Conservation (phyloP, 2,329 filamentous ascomycete genomes). For the Leptographium galeiforme region DNA sequence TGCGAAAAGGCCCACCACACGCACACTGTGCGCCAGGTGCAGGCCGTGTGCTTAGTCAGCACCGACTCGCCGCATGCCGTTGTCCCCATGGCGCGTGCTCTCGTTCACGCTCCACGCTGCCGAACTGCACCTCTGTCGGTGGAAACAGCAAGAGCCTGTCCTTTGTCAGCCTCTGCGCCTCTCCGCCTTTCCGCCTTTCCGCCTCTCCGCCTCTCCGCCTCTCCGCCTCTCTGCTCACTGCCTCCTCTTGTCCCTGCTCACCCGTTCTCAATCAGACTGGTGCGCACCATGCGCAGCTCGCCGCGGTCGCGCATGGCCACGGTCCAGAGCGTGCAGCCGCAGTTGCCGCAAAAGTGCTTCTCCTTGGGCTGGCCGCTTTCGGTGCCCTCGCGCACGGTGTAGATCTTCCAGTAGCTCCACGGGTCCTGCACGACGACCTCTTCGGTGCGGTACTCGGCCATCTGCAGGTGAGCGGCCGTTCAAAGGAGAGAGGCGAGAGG, state of each 20-base stretch:
- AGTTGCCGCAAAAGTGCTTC: constrained; percentile 13
- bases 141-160: constrained; percentile 7
- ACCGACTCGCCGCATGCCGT: too few relatives aligned
- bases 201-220: not conserved
- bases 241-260: too few relatives aligned
- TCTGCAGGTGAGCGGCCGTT: constrained; percentile 2
- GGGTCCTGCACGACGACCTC: constrained; percentile 12
- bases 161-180: not conserved
- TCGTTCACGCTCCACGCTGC: not conserved
- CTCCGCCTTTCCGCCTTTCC: not conserved
- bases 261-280: constrained; percentile 10
- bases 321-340: constrained; percentile 12
- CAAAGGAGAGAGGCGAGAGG: too few relatives aligned
- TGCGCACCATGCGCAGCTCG: constrained; percentile 11
- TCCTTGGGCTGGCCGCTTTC: constrained; percentile 12
- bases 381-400: constrained; percentile 10
- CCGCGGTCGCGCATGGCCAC: constrained; percentile 10
- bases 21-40: too few relatives aligned
- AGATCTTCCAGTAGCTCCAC: constrained; percentile 9
- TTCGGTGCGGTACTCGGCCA: constrained; percentile 10
- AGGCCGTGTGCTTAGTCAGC: too few relatives aligned
- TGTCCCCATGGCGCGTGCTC: not conserved
- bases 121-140: constrained; percentile 8
- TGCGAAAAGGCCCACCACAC: too few relatives aligned
- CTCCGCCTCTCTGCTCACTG: too few relatives aligned